Base-by-base conservation (phyloP, 106 monocot genomes). In the Allium cepa region DNA sequence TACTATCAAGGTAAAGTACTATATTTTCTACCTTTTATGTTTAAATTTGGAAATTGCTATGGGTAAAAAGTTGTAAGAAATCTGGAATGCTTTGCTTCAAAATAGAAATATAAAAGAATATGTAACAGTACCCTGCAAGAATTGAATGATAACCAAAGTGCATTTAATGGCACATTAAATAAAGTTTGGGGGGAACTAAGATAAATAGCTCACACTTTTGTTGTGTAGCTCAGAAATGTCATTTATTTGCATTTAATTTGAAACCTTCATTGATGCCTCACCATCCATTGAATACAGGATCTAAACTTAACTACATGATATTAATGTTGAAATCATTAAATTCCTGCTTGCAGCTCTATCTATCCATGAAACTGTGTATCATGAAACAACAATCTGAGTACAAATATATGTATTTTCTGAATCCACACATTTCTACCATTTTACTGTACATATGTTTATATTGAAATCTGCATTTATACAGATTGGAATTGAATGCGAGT, bases 401-500 rank as follows among this genome's bases (percentile, higher is more conserved):
- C 36, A 36, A 36, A 36, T 36, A 5, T 36, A 36, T 36, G 36
- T 36, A 5, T 36, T 36, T 36, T 36, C 3, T 36, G 36, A 36
- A 36, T 36, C 36, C 36, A 36, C 4, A 5, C 3, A 36, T 36
- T 36, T 22, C 3, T 36, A 36, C 36, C 3, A 36, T 36, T 36
- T 36, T 8, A 11, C 15, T 59, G 8, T 59, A 57, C 10, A 55
- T 16, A 70, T 8, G n/a, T 10, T 45, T 47, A 28, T 57, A 58
- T 46, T 47, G 16, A 5, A 46, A 16, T 51, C 15, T 56, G 15
- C 50, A 27, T 51, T 51, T 36, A n/a, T 7, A 17, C 71, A 97
- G 96, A 97, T 97, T 69, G 96, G 96, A 68, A 88, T 97, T 8
- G 92, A 97, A 62, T 97, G 96, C 66, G 84, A 89, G 71, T 88